A percentile compares a stretch with the other conserved stretches of the same genome.
These are phyloP conservation scores for Aquilaria agallochum DNA, from an alignment of 441 rosid genomes.

Conservation along the genomic window DNA sequence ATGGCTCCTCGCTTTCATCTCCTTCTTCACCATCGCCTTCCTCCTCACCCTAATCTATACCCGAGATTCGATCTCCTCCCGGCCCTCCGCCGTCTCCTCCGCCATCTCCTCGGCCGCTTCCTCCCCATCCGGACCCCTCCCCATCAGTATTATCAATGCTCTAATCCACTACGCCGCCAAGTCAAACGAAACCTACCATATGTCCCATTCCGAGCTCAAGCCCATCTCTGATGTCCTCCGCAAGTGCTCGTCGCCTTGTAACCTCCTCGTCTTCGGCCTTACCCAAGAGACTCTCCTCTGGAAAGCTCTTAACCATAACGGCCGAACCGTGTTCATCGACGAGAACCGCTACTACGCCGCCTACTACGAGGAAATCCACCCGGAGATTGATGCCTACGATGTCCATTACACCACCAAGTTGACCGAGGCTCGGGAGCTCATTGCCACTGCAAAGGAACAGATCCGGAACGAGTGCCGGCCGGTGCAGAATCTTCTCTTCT, in stretches of 20 bases:
- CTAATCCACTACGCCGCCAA: conserved; percentile 73
- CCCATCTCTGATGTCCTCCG: conserved; percentile 76
- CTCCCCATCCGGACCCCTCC: conserved; percentile 33
- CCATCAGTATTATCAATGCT: conserved; percentile 55
- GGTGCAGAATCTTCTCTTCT: conserved; percentile 83
- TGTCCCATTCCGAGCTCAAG: conserved; percentile 70
- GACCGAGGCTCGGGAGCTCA: conserved; percentile 50
- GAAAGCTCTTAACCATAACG: conserved; percentile 84
- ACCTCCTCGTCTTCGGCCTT: conserved; percentile 79
- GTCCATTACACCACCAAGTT: conserved; percentile 85
- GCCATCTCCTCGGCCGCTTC: conserved; percentile 24
- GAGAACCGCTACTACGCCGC: conserved; percentile 96
- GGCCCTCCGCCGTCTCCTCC: conserved; percentile 16
- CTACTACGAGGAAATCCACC: conserved; percentile 77
- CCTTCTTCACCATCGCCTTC: conserved; percentile 74
- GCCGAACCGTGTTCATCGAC: conserved; percentile 79
- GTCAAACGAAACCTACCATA: conserved; percentile 81
- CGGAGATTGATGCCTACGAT: conserved; percentile 78
- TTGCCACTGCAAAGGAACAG: conserved; percentile 48
- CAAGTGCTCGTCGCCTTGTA: conserved; percentile 84
- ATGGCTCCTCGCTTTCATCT: conserved; percentile 83
- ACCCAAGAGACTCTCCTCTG: conserved; percentile 91
- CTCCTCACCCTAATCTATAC: conserved; percentile 78
- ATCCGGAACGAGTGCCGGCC: conserved; percentile 76
- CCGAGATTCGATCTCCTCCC: conserved; percentile 45